These are phyloP conservation scores for Cyberlindnera mycetangii DNA, from an alignment of 805 yeast genomes.

Conservation along the genomic window DNA sequence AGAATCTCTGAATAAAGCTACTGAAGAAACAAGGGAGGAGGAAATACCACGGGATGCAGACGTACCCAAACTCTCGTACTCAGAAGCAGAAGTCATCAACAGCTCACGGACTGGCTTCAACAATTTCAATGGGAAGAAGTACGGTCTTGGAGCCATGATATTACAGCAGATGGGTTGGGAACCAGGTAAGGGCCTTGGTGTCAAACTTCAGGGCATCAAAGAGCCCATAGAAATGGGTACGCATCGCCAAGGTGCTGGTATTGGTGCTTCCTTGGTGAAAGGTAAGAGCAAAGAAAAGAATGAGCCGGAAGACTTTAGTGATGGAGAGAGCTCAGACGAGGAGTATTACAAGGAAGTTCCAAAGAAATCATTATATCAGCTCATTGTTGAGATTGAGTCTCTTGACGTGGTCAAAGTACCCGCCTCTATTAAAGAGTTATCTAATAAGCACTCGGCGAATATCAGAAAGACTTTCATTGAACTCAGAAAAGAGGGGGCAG, in stretches of 20 bases:
- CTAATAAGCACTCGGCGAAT: constrained; percentile 25
- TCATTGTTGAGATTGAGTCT: constrained; percentile 23
- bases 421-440: constrained; percentile 18
- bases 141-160: constrained; percentile 84
- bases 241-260: constrained; percentile 60
- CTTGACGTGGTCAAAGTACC: constrained; percentile 23
- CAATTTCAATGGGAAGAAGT: constrained; percentile 32
- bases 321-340: constrained; percentile 20
- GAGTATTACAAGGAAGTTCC: constrained; percentile 27
- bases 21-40: not conserved
- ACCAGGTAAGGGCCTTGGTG: constrained; percentile 84
- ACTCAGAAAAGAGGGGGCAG: constrained; percentile 34
- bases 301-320: constrained; percentile 4
- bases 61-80: constrained; percentile 22
- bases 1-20: not conserved
- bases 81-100: constrained; percentile 11
- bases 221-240: constrained; percentile 74
- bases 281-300: constrained; percentile 7
- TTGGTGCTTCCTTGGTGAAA: constrained; percentile 53
- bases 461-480: constrained; percentile 36
- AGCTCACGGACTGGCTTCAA: constrained; percentile 9
- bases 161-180: constrained; percentile 84
- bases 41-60: not conserved
- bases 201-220: constrained; percentile 63
- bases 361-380: constrained; percentile 26